A percentile compares a stretch with the other conserved stretches of the same genome.
Conservation (phyloP, 345 rosid genomes). For the Firmiana major region DNA sequence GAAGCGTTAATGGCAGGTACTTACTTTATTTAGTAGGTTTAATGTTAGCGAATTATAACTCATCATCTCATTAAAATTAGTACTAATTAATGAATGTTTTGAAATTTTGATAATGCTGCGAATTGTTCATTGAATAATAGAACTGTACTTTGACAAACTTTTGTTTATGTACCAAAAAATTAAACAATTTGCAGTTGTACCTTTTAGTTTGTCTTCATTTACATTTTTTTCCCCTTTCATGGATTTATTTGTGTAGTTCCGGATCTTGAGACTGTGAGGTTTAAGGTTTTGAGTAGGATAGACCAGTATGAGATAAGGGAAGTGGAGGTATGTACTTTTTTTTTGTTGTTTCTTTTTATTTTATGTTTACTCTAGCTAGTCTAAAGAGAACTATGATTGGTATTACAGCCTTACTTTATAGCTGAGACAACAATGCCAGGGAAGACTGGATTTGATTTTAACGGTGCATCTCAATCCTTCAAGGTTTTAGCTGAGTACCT, state of each 20-base stretch:
- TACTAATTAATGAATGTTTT: neutral
- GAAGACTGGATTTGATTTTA: slow-evolving; percentile 66
- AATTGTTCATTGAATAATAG: neutral
- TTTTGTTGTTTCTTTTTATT: no score
- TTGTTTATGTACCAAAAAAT: no score
- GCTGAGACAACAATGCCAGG: slow-evolving; percentile 90
- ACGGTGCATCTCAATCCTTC: slow-evolving; percentile 71
- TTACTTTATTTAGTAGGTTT: neutral
- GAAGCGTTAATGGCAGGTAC: slow-evolving; percentile 88
- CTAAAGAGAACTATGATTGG: slow-evolving; percentile 13
- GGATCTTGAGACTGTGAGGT: slow-evolving; percentile 75
- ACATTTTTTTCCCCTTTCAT: neutral
- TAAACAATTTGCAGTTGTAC: no score
- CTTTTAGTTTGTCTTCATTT: neutral
- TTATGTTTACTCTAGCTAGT: neutral
- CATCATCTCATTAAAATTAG: neutral
- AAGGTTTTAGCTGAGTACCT: slow-evolving; percentile 92
- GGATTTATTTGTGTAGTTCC: slow-evolving; percentile 46
- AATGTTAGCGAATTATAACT: neutral
- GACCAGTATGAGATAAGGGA: slow-evolving; percentile 76
- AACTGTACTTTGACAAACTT: no score
- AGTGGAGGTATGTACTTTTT: slow-evolving; percentile 56
- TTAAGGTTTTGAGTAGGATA: slow-evolving; percentile 49
- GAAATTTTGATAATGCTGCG: neutral
- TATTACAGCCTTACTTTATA: slow-evolving; percentile 61